These are phyloP conservation scores for Eucalyptus victrix DNA, from an alignment of 345 rosid genomes.

Conservation along the genomic window DNA sequence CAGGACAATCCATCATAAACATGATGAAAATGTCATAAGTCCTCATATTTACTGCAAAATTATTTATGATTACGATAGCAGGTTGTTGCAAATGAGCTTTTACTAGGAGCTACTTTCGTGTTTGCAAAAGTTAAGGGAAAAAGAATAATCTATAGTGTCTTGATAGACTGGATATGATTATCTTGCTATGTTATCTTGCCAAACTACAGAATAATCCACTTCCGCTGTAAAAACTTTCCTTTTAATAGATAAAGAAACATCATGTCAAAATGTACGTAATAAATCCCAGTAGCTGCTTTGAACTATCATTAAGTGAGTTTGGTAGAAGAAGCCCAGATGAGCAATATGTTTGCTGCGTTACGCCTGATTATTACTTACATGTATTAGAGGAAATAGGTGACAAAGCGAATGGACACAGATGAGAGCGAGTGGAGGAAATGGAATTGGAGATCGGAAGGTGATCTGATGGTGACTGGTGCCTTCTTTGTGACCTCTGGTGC, in stretches of 20 bases:
- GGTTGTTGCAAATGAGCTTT: not conserved
- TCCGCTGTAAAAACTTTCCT: not conserved
- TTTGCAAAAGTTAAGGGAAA: not conserved
- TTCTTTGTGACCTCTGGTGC: not conserved
- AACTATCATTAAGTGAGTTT: not conserved
- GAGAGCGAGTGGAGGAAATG: slow-evolving; percentile 2
- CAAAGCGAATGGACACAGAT: slow-evolving; percentile 4
- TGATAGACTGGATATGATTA: not conserved
- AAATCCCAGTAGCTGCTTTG: not conserved
- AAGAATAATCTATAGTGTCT: not conserved
- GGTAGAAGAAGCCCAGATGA: not conserved
- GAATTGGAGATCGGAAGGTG: slow-evolving; percentile 3
- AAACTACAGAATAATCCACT: not conserved
- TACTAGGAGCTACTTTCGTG: not conserved
- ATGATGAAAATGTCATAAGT: not conserved
- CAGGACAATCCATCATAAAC: not conserved
- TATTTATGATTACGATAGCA: not conserved
- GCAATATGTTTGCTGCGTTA: not conserved
- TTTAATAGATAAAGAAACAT: not conserved
- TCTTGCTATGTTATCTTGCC: not conserved
- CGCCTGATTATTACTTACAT: not conserved
- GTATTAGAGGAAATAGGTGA: not conserved
- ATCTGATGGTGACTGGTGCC: slow-evolving; percentile 3
- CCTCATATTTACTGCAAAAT: not conserved
- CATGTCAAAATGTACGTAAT: not conserved